phyloP scores from a whole-genome alignment of 441 rosid species.

The Manihot esculenta region DNA sequence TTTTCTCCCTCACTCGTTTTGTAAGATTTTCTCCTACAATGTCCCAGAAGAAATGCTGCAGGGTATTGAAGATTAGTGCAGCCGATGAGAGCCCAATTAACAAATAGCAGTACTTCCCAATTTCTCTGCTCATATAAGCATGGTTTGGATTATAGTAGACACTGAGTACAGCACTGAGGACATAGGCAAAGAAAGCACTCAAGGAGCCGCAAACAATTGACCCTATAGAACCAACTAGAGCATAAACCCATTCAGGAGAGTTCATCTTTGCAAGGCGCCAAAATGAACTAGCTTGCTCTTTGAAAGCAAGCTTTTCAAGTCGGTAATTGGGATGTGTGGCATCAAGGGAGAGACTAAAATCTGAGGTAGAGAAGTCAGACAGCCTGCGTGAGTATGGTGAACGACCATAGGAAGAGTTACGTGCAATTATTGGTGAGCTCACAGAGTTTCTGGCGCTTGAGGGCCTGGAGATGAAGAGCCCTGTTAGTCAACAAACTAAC shows the following conservation, averaged over 20 bases:
- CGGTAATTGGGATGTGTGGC: constrained; percentile 71
- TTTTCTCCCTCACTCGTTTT: constrained; percentile 93
- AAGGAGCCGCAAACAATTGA: constrained; percentile 91
- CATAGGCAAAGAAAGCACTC: constrained; percentile 96
- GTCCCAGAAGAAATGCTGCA: constrained; percentile 97
- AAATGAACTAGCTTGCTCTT: constrained; percentile 93
- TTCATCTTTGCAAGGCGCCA: constrained; percentile 98
- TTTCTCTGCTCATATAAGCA: constrained; percentile 76
- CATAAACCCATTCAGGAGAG: constrained; percentile 97
- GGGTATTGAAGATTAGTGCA: constrained; percentile 81
- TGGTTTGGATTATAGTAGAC: constrained; percentile 82
- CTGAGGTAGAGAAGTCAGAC: constrained; percentile 97
- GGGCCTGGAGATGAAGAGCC: constrained; percentile 58
- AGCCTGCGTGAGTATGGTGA: constrained; percentile 96
- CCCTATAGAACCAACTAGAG: constrained; percentile 86
- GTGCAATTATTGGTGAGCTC: constrained; percentile 95
- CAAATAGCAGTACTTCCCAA: constrained; percentile 82
- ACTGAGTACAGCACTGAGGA: constrained; percentile 88
- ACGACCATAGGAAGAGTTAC: constrained; percentile 96
- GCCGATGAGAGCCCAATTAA: constrained; percentile 93
- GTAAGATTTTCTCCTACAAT: constrained; percentile 97
- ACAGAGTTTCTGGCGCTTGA: constrained; percentile 99
- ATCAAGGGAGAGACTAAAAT: constrained; percentile 90
- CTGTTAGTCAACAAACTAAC: constrained; percentile 5
- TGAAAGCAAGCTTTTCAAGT: constrained; percentile 80